phyloP scores from a whole-genome alignment of 2,329 filamentous ascomycete genomes.

The Cytospora leucostoma region DNA sequence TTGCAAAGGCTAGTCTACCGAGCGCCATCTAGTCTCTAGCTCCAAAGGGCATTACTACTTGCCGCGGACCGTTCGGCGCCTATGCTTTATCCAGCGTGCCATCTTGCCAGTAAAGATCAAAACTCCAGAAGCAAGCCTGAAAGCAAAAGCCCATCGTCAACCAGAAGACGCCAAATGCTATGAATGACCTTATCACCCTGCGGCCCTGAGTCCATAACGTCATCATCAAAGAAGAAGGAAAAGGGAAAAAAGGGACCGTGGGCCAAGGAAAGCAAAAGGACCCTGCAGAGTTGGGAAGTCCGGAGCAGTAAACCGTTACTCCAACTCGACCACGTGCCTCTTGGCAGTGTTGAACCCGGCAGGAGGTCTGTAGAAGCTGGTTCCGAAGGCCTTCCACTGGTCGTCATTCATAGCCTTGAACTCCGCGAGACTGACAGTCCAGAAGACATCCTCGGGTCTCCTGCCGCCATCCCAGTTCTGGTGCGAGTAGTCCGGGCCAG shows the following conservation, averaged over 20 bases:
- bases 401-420: conserved; percentile 13
- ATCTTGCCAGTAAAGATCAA: too few relatives aligned
- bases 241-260: neutral
- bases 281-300: neutral
- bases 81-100: neutral
- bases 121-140: neutral
- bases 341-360: conserved; percentile 9
- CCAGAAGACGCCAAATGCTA: neutral
- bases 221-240: neutral
- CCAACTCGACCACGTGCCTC: conserved; percentile 4
- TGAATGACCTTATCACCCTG: neutral
- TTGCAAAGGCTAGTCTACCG: neutral
- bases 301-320: neutral
- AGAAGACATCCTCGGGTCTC: neutral
- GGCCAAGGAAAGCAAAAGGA: neutral
- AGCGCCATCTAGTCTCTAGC: neutral
- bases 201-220: too few relatives aligned
- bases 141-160: neutral
- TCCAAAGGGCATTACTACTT: neutral
- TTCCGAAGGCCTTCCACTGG: conserved; percentile 19
- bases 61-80: neutral
- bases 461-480: conserved; percentile 2
- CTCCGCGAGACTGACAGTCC: conserved; percentile 20
- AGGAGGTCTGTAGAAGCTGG: conserved; percentile 12
- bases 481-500: conserved; percentile 8